phyloP scores from a whole-genome alignment of 768 basidiomycete species.

The Psilocybe azurescens region DNA sequence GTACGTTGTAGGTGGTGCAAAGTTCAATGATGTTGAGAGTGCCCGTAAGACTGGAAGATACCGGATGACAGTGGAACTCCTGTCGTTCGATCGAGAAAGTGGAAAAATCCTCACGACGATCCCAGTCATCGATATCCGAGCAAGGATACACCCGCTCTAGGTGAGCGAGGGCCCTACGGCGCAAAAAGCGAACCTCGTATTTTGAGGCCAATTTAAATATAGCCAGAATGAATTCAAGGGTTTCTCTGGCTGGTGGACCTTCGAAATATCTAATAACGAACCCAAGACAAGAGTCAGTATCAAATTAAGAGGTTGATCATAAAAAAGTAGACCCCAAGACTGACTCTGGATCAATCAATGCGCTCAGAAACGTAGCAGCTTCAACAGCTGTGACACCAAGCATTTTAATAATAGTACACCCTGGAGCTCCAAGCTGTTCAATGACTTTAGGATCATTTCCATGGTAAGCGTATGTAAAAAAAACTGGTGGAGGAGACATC shows the following conservation, averaged over 20 bases:
- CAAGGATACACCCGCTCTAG: not conserved
- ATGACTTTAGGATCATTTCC: not conserved
- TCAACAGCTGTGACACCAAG: not conserved
- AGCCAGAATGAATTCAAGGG: constrained; percentile 4
- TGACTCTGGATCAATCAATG: not conserved
- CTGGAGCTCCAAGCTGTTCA: not conserved
- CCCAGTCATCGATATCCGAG: not conserved
- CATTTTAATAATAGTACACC: not conserved
- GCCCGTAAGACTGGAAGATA: not conserved
- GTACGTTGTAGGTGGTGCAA: not conserved
- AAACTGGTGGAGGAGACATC: not conserved
- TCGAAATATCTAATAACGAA: not conserved
- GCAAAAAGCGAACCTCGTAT: not conserved
- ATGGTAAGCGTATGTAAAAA: not conserved
- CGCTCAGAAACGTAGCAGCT: not conserved
- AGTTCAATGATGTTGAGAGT: not conserved
- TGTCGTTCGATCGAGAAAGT: not conserved
- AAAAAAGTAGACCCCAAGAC: not conserved
- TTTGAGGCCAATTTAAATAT: not conserved
- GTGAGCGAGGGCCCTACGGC: not conserved
- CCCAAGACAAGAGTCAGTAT: not conserved
- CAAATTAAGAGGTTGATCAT: not conserved
- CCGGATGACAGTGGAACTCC: not conserved
- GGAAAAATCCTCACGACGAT: not conserved
- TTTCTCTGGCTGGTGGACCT: not conserved